Base-by-base conservation (phyloP, 73 alveolate genomes). In the Paraurostyla sp. region DNA sequence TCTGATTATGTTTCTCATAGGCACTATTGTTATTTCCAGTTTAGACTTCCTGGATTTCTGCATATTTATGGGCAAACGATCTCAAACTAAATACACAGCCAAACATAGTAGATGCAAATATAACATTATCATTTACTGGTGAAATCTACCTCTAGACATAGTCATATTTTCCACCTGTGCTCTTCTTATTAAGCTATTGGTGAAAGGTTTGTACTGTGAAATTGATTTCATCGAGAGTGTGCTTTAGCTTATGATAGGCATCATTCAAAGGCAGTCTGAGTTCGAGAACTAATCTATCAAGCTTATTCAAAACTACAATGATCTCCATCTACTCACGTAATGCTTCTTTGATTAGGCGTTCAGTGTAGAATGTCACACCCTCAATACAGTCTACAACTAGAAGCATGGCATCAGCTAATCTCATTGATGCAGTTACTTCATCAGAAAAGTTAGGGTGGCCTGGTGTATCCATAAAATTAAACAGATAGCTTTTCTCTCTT, bases 381-480 rank as follows among this genome's bases (percentile, higher is more conserved):
- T 97, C 99, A 48, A 95, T 90, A 29, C 85, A 80, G 89, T 98
- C 99, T 13, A 98, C 96, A 0, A 97, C 97, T 7, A 98, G 75
- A 36, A 98, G 88, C 50, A 95, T 98, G 15, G 99, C 99, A 95
- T 98, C 99, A 48, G 94, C 92, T 11, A 97, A 90, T 90, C 98
- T 91, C 33, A 94, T 69, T 38, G 97, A 96, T 54, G 97, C 90
- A 35, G 95, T 92, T 18, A 96, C 99, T 94, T 98, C 99, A 85
- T 98, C 99, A 41, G 92, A 83, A 84, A 97, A 97, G 76, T 97
- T 94, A 0, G 99, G 97, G 85, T 98, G 99, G 41, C 99, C 99
- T 7, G 99, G 99, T n/a, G 99, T 98, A 85, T 98, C 99, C 57
- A 97, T 93, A 43, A 97, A 76, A 75, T 99, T 97, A 81, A 99